These are phyloP conservation scores for Colletotrichum nymphaeae DNA, from an alignment of 2,329 filamentous ascomycete genomes.

Conservation along the genomic window DNA sequence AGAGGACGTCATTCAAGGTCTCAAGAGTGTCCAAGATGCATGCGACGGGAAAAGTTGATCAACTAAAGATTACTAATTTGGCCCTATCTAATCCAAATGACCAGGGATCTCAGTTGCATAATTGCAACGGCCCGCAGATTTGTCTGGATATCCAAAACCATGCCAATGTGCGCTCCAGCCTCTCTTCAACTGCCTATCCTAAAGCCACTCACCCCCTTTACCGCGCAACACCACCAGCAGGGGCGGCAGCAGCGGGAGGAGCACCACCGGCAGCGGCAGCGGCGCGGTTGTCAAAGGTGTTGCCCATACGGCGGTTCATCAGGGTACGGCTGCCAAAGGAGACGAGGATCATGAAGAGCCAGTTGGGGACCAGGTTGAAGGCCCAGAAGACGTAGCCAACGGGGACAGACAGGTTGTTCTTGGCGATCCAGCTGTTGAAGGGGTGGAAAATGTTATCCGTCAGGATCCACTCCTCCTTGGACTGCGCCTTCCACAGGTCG, in stretches of 20 bases:
- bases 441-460: slow-evolving; percentile 80
- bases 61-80: slow-evolving; percentile 37
- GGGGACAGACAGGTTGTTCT: slow-evolving; percentile 71
- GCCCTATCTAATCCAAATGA: slow-evolving; percentile 31
- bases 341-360: slow-evolving; percentile 82
- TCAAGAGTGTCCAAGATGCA: slow-evolving; percentile 71
- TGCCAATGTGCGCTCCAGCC: slow-evolving; percentile 5
- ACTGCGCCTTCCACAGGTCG: slow-evolving; percentile 64
- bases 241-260: slow-evolving; percentile 10
- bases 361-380: slow-evolving; percentile 76
- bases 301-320: slow-evolving; percentile 62
- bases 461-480: slow-evolving; percentile 55
- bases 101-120: not conserved
- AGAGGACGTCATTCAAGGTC: slow-evolving; percentile 74
- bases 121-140: not conserved
- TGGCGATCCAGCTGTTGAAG: slow-evolving; percentile 74
- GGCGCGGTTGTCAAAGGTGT: slow-evolving; percentile 13
- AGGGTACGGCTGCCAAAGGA: slow-evolving; percentile 79
- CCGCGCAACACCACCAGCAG: slow-evolving; percentile 17
- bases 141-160: slow-evolving; percentile 5
- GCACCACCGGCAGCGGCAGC: slow-evolving; percentile 11
- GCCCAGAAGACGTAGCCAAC: slow-evolving; percentile 76
- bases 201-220: not conserved
- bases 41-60: slow-evolving; percentile 63
- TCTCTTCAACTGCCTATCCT: not conserved